Evolutionary conservation across 2,329 filamentous ascomycete genomes (phyloP), one percentile per base, ranked within the genome.

Genomic region (Erysiphe pulchra): DNA sequence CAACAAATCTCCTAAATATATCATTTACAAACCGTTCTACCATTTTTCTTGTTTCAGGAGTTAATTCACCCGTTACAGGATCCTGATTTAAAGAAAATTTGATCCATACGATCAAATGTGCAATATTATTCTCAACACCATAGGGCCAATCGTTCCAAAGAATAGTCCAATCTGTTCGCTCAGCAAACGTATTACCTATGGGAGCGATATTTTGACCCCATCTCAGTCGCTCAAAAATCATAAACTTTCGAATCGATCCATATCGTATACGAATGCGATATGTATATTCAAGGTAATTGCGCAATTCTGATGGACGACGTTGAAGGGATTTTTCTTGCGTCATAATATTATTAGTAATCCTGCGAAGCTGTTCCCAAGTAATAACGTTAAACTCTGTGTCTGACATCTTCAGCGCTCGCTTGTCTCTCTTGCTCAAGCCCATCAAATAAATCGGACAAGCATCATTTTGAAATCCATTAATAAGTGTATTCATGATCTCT

Each of bases 131-230:
- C 54, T 90, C 83, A 45, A 94, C 67, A 0, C 83, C 85, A 56
- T 94, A 95, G 0, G 87, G 87, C 82, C 85, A 94, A 66, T 95
- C 86, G 57, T 95, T 95, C 62, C 71, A 73, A 37, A 93, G 60
- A 42, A 92, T 76, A 59, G 75, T 84, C 54, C 77, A 63, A 55
- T 90, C 79, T 42, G 63, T 12, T 13, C 36, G 28, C 5, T 54
- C 45, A 40, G 50, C 49, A 48, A 56, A 55, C 6, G 47, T 51
- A n/a, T 6, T 40, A 10, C 65, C 63, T 0, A 60, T 47, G 0
- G 50, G 33, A 34, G 12, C 7, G 13, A 34, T 14, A n/a, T 34
- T 34, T 11, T 14, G 3, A 14, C 33, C 13, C 33, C 33, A 34
- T 14, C n/a, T 34, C n/a, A 34, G 33, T 14, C 33, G 33, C 9